Evolutionary conservation across 78 protist species (phyloP).

Genomic region (Tieghemostelium lacteum): DNA sequence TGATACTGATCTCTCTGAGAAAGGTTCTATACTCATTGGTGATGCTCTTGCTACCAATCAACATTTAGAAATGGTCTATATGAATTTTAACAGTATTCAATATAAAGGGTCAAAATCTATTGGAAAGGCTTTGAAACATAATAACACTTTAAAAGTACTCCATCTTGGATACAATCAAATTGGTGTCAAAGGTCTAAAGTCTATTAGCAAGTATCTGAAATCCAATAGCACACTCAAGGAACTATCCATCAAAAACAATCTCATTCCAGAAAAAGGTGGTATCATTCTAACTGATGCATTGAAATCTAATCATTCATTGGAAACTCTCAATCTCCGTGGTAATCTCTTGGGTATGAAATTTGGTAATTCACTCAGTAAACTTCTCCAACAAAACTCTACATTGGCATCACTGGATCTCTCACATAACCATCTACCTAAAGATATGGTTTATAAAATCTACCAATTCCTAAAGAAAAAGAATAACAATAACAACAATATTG

Average conservation of each 20-base stretch:
- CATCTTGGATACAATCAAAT: slow-evolving; percentile 67
- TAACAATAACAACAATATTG: neutral
- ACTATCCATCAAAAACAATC: slow-evolving; percentile 44
- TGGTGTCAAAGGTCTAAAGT: slow-evolving; percentile 30
- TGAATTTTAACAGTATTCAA: slow-evolving; percentile 43
- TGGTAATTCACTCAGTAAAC: slow-evolving; percentile 27
- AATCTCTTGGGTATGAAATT: slow-evolving; percentile 28
- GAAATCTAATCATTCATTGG: slow-evolving; percentile 20
- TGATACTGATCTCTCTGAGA: slow-evolving; percentile 44
- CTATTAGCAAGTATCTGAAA: slow-evolving; percentile 24
- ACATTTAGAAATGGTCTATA: neutral
- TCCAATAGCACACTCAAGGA: slow-evolving; percentile 15
- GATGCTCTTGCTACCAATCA: slow-evolving; percentile 24
- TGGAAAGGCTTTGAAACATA: slow-evolving; percentile 33
- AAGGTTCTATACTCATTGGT: slow-evolving; percentile 49
- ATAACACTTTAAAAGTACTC: neutral
- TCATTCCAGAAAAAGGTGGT: slow-evolving; percentile 43
- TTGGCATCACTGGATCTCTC: slow-evolving; percentile 38
- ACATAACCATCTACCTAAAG: slow-evolving; percentile 34
- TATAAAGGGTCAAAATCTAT: slow-evolving; percentile 36
- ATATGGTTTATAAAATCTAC: neutral
- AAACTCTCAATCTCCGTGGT: slow-evolving; percentile 41
- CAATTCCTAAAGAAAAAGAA: slow-evolving; percentile 10
- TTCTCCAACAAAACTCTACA: slow-evolving; percentile 1
- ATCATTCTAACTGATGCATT: neutral